Evolutionary conservation across 2,329 filamentous ascomycete genomes (phyloP), one percentile per base, ranked within the genome.

Genomic region (Exophiala sideris): DNA sequence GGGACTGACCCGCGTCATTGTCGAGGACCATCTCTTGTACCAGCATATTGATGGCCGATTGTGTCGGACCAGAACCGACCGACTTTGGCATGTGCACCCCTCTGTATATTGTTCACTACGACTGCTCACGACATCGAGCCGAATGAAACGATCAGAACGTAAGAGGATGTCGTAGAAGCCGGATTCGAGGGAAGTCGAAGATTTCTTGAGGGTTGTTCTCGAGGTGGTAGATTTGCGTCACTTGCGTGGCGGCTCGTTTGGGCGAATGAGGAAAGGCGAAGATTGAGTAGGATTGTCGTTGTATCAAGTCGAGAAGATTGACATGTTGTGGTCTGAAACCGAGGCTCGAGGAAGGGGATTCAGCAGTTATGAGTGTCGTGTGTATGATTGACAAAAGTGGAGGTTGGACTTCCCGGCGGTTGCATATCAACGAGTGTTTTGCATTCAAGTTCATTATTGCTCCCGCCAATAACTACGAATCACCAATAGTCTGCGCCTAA

Each of bases 11-110:
- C 34, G 57, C 50, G 36, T 60, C 56, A 24, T 52, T 56, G 50
- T 60, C 54, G 9, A 60, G 46, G 42, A 60, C 49, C 48, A 60
- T 51, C 51, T 60, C 51, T 53, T 60, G 51, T 5, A 60, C 54
- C 33, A 50, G 48, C 57, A 60, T 60, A 11, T 52, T 57, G 48
- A 46, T n/a, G 18, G 34, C 24, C 16, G 53, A 49, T 11, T 40
- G 51, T 36, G 21, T 49, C 40, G 45, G 45, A 24, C 44, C 21
- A 16, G 33, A 41, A 12, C 50, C 42, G 12, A 33, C 50, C 18
- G 36, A 33, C 21, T 52, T 52, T 14, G 34, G 50, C 50, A 46
- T 46, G 18, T 16, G 14, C n/a, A 34, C 2, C 38, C 10, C 29
- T 33, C 16, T 24, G 35, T 24, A 29, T 50, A 14, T 20, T 20